These are phyloP conservation scores for Tolypocladium album DNA, from an alignment of 2,329 filamentous ascomycete genomes.

Conservation along the genomic window DNA sequence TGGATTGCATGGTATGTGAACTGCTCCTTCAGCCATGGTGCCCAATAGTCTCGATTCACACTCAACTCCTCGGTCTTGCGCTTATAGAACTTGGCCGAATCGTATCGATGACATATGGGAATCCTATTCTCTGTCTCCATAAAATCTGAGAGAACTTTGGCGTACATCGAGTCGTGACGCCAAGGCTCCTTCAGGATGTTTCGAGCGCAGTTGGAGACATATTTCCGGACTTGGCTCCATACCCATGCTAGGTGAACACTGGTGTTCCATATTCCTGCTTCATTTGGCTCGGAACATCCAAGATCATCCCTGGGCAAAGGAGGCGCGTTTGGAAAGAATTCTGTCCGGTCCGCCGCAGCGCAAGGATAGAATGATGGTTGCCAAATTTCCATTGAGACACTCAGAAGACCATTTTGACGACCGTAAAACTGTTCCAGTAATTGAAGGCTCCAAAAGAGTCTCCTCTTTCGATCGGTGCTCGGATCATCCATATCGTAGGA, in stretches of 20 bases:
- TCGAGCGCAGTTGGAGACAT: slow-evolving; percentile 35
- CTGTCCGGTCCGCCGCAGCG: slow-evolving; percentile 7
- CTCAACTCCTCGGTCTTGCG: slow-evolving; percentile 33
- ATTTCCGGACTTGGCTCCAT: slow-evolving; percentile 35
- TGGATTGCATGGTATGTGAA: slow-evolving; percentile 42
- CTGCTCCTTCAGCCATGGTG: slow-evolving; percentile 40
- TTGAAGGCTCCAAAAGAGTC: slow-evolving; percentile 40
- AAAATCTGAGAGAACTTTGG: slow-evolving; percentile 37
- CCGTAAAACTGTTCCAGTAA: slow-evolving; percentile 39
- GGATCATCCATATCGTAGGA: slow-evolving; percentile 24
- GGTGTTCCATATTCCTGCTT: slow-evolving; percentile 39
- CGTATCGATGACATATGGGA: slow-evolving; percentile 39
- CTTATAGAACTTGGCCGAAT: slow-evolving; percentile 40
- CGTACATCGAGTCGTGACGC: slow-evolving; percentile 40
- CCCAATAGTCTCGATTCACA: slow-evolving; percentile 36
- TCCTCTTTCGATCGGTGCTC: slow-evolving; percentile 31
- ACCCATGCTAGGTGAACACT: slow-evolving; percentile 38
- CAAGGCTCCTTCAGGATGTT: slow-evolving; percentile 38
- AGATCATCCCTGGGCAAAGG: slow-evolving; percentile 32
- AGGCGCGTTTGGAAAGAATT: slow-evolving; percentile 23
- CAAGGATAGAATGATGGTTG: slow-evolving; percentile 22
- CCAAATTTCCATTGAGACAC: slow-evolving; percentile 28
- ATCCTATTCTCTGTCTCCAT: slow-evolving; percentile 38
- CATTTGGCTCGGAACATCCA: slow-evolving; percentile 25
- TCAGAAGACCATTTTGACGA: slow-evolving; percentile 31